Percentiles rank a stretch among this genome's conserved stretches.
Evolutionary conservation across 2,329 filamentous ascomycete genomes (phyloP).

Genomic region (Pseudogymnoascus sp.): DNA sequence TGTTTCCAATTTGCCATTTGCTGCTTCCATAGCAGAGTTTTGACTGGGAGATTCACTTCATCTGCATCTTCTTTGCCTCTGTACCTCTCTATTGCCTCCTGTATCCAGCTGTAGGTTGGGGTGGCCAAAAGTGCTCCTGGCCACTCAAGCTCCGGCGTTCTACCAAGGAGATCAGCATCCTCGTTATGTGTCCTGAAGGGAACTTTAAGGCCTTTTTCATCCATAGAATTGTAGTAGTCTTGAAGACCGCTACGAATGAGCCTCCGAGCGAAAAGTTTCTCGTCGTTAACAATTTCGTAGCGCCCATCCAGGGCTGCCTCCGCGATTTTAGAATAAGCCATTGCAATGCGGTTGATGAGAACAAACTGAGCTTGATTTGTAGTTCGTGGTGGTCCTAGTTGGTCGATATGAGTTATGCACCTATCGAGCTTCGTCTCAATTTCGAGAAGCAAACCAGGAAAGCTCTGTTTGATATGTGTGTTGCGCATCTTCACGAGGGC

Average conservation of each 20-base stretch:
- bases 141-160: conserved; percentile 10
- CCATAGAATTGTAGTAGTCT: conserved; percentile 13
- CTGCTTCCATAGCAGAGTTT: conserved; percentile 16
- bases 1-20: conserved; percentile 15
- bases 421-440: conserved; percentile 13
- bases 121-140: conserved; percentile 4
- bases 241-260: conserved; percentile 12
- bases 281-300: conserved; percentile 13
- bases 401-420: conserved; percentile 11
- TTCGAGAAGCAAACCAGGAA: conserved; percentile 15
- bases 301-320: conserved; percentile 14
- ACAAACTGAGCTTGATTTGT: conserved; percentile 14
- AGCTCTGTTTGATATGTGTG: conserved; percentile 15
- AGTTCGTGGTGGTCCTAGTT: conserved; percentile 14
- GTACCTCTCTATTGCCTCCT: conserved; percentile 13
- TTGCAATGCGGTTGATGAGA: conserved; percentile 13
- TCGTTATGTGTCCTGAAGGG: neutral
- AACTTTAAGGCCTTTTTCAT: conserved; percentile 7
- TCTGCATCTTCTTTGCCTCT: conserved; percentile 16
- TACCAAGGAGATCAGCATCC: conserved; percentile 13
- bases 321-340: conserved; percentile 14
- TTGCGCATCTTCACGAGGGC: conserved; percentile 17
- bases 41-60: conserved; percentile 17
- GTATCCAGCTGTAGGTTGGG: conserved; percentile 18
- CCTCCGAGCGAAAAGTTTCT: conserved; percentile 13